Conservation (phyloP, 2,329 filamentous ascomycete genomes). For the Tolypocladium tropicale region DNA sequence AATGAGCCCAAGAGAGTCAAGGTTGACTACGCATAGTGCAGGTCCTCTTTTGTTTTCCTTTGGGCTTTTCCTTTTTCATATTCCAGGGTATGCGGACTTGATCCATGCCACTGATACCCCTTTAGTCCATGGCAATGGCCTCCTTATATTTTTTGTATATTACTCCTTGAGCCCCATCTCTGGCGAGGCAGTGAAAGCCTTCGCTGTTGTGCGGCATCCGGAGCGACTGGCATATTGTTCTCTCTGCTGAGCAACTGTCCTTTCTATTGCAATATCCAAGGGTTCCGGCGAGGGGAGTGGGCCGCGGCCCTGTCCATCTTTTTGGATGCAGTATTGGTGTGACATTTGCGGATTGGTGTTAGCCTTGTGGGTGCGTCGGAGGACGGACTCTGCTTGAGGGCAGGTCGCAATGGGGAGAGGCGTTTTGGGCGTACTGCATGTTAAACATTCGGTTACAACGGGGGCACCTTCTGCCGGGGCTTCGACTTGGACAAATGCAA, state of each 20-base stretch:
- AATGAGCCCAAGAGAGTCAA: slow-evolving; percentile 44
- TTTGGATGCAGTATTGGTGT: not conserved
- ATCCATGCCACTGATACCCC: slow-evolving; percentile 7
- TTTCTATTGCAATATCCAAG: not conserved
- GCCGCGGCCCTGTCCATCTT: not conserved
- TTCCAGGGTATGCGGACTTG: not conserved
- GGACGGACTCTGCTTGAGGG: not conserved
- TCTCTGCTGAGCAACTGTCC: not conserved
- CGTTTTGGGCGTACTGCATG: not conserved
- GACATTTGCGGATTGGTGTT: not conserved
- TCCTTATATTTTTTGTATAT: not conserved
- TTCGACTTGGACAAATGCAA: not conserved
- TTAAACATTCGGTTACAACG: not conserved
- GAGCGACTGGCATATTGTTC: not conserved
- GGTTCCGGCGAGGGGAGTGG: not conserved
- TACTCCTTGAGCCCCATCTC: not conserved
- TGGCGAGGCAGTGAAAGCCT: not conserved
- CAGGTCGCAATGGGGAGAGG: not conserved
- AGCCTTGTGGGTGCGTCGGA: not conserved
- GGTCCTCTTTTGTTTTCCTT: not conserved
- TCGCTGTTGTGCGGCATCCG: not conserved
- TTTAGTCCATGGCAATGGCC: not conserved
- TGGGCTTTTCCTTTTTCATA: not conserved
- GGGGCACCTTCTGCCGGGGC: not conserved
- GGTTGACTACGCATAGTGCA: slow-evolving; percentile 28